Evolutionary conservation across 305 asterid genomes (phyloP), one percentile per base, ranked within the genome.

Genomic region (Fraxinus xanthoxyloides): DNA sequence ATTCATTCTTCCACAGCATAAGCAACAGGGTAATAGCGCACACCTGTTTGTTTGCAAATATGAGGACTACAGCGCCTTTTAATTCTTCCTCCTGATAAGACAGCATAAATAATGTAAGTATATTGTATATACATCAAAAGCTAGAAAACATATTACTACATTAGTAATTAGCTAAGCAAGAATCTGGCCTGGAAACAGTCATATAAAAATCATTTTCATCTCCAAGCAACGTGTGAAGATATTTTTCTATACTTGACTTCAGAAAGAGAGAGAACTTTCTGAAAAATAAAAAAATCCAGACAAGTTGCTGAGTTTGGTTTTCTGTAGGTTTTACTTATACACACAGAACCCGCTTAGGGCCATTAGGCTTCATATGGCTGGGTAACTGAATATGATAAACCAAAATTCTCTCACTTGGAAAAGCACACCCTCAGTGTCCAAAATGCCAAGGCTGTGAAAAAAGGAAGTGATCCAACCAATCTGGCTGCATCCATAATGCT

Each of bases 61-160:
- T 8, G 77, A 77, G 72, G 34, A 21, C 69, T 30, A 31, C 67
- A 15, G 59, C 43, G 10, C 75, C 48, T 32, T 54, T 30, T 15
- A 35, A 61, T 43, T 40, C 38, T 61, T 70, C 75, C 40, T 70
- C 75, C 75, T 70, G 43, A 63, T 34, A 70, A 70, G 43, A 38
- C 70, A 38, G 5, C 46, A 75, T 9, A 65, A 28, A 43, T 24
- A 63, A 4, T 30, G 28, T 7, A 13, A 21, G 69, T 28, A 72
- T 17, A 48, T 5, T n/a, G 24, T 17, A 6, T 54, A 54, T 5
- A 35, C 24, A 54, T 80, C 36, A 26, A 17, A 77, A 76, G 67
- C 85, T 59, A 36, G 82, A 23, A 72, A 36, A 12, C 81, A 36
- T 80, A 23, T 32, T 26, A 67, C 31, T 65, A 65, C 72, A 21